Evolutionary conservation across 176 grass and related monocot genomes (phyloP).

Genomic region (Secale cereale): DNA sequence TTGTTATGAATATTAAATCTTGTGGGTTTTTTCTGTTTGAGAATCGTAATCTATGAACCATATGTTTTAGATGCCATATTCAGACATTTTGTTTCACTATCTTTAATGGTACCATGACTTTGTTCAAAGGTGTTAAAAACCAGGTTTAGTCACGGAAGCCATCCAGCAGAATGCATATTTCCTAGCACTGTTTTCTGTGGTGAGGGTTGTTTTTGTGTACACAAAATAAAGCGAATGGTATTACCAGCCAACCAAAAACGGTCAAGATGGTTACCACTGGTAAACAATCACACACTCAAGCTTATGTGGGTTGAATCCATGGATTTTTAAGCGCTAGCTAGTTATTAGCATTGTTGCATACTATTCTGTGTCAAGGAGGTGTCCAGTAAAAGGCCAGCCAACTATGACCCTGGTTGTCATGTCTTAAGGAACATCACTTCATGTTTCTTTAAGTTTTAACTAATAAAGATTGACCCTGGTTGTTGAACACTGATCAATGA

Average conservation of each 20-base stretch:
- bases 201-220: not conserved
- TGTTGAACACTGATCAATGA: too few relatives aligned
- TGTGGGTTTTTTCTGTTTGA: not conserved
- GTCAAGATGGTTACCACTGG: not conserved
- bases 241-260: not conserved
- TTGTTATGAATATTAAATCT: not conserved
- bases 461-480: too few relatives aligned
- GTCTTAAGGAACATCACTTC: too few relatives aligned
- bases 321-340: too few relatives aligned
- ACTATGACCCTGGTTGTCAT: too few relatives aligned
- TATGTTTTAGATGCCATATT: slow-evolving; percentile 2
- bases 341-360: too few relatives aligned
- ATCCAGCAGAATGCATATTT: too few relatives aligned
- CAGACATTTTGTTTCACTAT: not conserved
- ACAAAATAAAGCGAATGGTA: not conserved
- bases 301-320: slow-evolving; percentile 29
- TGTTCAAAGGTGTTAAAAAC: too few relatives aligned
- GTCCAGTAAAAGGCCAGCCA: too few relatives aligned
- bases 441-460: too few relatives aligned
- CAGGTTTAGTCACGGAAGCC: too few relatives aligned
- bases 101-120: not conserved
- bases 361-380: too few relatives aligned
- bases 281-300: not conserved
- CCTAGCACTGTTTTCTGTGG: not conserved
- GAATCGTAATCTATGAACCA: not conserved